Base-by-base conservation (phyloP, 1,284 basidiomycete species). In the Cutaneotrichosporon sp. region DNA sequence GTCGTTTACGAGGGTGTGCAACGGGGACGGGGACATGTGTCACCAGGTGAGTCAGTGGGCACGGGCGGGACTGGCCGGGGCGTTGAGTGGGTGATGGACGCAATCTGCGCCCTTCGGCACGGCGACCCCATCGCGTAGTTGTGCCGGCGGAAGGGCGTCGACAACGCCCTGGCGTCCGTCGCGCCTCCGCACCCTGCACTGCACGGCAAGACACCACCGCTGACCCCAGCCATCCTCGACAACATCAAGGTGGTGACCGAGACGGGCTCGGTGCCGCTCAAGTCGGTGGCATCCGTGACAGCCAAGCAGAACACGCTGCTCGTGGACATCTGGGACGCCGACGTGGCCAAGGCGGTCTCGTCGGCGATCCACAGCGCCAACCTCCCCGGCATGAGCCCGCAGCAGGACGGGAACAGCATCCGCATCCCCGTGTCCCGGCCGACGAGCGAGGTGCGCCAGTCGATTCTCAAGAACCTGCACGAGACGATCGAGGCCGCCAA, bases 291-390 rank as follows among this genome's bases (percentile, higher is more conserved):
- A 1, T 74, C 73, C 1, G 67, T 80, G n/a, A 79, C 78, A 2
- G 68, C 68, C 8, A 70, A 71, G 31, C 62, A 69, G 5, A 71
- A 71, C 50, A 68, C 72, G 3, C 60, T 80, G 9, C 71, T 63
- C 58, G 72, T 80, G 10, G 76, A 78, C 57, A 71, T 78, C 1
- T 80, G 72, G 66, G 79, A 80, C 60, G 57, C 64, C 9, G 47
- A 74, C 68, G 58, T 65, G 10, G 69, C 70, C 45, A 80, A 80
- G 65, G 59, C 69, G 45, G 76, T 80, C 29, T 75, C 78, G 59
- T 72, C 71, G 14, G 78, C 78, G 2, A 69, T 80, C 14, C 71
- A 77, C 60, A 67, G 69, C 49, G 75, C 79, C 49, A 80, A 80
- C 62, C 66, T 80, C 4, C 79, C 79, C 1, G 79, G 79, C 14